phyloP scores from a whole-genome alignment of 768 basidiomycete species.

The Tricholoma terreum region DNA sequence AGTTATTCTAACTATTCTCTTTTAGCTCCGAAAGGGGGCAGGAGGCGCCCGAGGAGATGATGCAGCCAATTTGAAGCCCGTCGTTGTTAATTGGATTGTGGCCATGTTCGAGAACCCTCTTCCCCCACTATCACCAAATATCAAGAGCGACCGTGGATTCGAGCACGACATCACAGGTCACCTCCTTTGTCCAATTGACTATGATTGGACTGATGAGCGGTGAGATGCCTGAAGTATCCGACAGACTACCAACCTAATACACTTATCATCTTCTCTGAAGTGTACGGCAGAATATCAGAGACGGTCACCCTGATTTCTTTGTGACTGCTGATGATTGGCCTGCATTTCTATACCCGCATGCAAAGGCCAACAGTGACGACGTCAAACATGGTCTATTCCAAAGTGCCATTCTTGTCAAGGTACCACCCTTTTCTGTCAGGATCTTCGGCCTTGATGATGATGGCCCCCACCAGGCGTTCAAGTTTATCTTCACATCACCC shows the following conservation, averaged over 20 bases:
- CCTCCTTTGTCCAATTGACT: too few relatives aligned
- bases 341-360: conserved; percentile 13
- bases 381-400: too few relatives aligned
- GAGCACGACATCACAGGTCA: conserved; percentile 13
- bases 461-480: too few relatives aligned
- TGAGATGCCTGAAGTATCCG: neutral
- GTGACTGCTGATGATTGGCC: conserved; percentile 17
- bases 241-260: neutral
- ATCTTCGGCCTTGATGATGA: too few relatives aligned
- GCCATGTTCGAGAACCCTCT: neutral
- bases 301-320: neutral
- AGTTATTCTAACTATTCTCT: too few relatives aligned
- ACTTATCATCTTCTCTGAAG: neutral
- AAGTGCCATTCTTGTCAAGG: too few relatives aligned
- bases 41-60: too few relatives aligned
- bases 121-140: neutral
- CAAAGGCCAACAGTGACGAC: neutral
- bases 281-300: too few relatives aligned
- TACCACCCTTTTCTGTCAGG: too few relatives aligned
- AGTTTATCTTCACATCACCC: too few relatives aligned
- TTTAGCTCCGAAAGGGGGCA: neutral
- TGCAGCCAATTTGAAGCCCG: too few relatives aligned
- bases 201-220: conserved; percentile 15
- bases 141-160: conserved; percentile 7
- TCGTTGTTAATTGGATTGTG: neutral